Evolutionary conservation across 2,329 filamentous ascomycete genomes (phyloP), one percentile per base, ranked within the genome.

Genomic region (Aspergillus nomiae): DNA sequence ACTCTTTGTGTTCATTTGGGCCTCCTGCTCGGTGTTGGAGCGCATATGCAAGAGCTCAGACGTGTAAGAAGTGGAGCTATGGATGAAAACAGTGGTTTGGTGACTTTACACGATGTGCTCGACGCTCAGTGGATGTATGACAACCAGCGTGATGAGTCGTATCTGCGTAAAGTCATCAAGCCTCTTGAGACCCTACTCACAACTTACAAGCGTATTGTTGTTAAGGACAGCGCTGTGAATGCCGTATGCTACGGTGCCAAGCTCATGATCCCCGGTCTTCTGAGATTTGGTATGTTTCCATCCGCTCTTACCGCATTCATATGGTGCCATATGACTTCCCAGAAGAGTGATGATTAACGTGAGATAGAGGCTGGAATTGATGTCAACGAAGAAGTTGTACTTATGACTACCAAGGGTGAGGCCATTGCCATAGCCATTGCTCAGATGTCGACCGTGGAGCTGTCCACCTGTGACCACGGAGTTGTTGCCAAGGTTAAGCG

Each of bases 401-500:
- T 99, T 65, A 98, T 99, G 90, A 98, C 95, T 62, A 98, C 95
- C 75, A 99, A 99, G 87, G 95, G 95, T 74, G 95, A 99, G 84
- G 95, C 95, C 51, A 97, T 99, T 75, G 95, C 95, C 63, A 87
- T 99, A 65, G 95, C 91, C 73, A 96, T 97, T 74, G 93, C 95
- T 21, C 92, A 96, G 80, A 99, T 99, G 95, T 97, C 93, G 45
- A 96, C 94, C 3, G 93, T 97, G 56, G 95, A 98, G 83, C 92
- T 99, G 81, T 92, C 92, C 34, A 94, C 93, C 38, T 98, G 95
- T 81, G 94, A 98, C 77, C 95, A 99, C 81, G 95, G 95, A 73
- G 93, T 97, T 63, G 94, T 98, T 63, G 95, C 95, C 72, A 98
- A 97, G 86, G 92, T 99, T 78, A 99, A 99, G 90, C 90, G 95